Evolutionary conservation across 2,329 filamentous ascomycete species (phyloP), one percentile per base, ranked within the genome.

Genomic region (Chalara sp.): DNA sequence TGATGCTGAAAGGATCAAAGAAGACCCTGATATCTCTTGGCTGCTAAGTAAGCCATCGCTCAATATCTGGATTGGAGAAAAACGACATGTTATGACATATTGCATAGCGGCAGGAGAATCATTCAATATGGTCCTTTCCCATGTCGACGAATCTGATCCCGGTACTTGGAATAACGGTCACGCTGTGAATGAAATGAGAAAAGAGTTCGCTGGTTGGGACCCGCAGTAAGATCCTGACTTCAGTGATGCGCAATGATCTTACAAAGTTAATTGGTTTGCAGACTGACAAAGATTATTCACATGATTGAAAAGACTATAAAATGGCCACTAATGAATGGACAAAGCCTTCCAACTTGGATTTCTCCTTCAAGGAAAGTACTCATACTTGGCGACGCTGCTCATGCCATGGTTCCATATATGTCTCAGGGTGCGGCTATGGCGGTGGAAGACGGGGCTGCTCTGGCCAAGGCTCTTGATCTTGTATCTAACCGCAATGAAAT

Each of bases 381-480:
- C 6, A 51, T 59, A 2, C 69, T 82, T 0, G 79, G 79, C 21
- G 80, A 83, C 58, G 76, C 79, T 71, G 56, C 69, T 71, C 50
- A 48, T 48, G 57, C 69, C 5, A 54, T 57, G 48, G 71, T 57
- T 6, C 81, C 81, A 1, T 81, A 84, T 63, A 68, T 84, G 49
- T 79, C 78, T 0, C 81, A 85, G 63, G 81, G 81, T 6, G 81
- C 81, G 0, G 81, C 81, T 1, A 80, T 84, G 61, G 80, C 81
- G 0, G 80, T 85, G 49, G 81, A 85, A 64, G 81, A 85, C 56
- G 79, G 75, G 0, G 79, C 76, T 0, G 79, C 81, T 0, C 63
- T 83, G 1, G 74, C 70, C 0, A 74, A 76, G 0, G 73, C 76
- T 2, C 69, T 83, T 1, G 60, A 69, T 0, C 1, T 68, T 67